phyloP scores from a whole-genome alignment of 2,329 filamentous ascomycete species.

The Claviceps sorghi region DNA sequence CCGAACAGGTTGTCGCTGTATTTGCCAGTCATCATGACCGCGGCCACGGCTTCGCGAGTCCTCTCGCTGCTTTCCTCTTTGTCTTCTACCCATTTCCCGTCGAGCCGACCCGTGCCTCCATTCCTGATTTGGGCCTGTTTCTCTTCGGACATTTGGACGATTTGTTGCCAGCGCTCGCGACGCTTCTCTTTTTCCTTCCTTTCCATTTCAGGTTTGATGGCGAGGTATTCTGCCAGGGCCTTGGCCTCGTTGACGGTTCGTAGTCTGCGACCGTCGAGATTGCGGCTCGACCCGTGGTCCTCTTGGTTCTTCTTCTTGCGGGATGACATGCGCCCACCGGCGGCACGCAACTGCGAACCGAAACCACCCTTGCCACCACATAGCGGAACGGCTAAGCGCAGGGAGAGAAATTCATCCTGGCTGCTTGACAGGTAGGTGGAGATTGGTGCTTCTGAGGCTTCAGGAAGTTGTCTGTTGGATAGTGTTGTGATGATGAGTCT shows the following conservation, averaged over 20 bases:
- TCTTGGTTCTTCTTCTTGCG: conserved; percentile 75
- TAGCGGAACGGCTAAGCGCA: conserved; percentile 65
- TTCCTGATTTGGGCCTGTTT: conserved; percentile 71
- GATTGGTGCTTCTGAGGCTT: conserved; percentile 38
- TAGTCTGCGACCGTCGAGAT: conserved; percentile 77
- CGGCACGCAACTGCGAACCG: conserved; percentile 88
- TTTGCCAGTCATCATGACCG: conserved; percentile 50
- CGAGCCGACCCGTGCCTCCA: conserved; percentile 55
- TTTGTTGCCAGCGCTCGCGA: conserved; percentile 70
- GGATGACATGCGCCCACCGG: conserved; percentile 96
- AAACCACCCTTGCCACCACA: conserved; percentile 96
- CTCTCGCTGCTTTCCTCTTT: conserved; percentile 82
- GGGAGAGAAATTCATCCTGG: conserved; percentile 58
- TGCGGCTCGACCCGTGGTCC: conserved; percentile 79
- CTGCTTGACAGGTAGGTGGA: conserved; percentile 43
- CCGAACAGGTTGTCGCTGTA: conserved; percentile 45
- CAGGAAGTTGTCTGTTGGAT: conserved; percentile 55
- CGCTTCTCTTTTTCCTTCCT: conserved; percentile 81
- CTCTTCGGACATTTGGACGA: conserved; percentile 71
- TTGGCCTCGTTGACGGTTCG: conserved; percentile 93
- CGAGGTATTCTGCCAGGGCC: conserved; percentile 82
- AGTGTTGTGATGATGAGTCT: conserved; percentile 70
- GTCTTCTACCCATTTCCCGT: conserved; percentile 88
- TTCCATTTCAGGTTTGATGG: conserved; percentile 95
- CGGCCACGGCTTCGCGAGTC: conserved; percentile 60